These are phyloP conservation scores for Terana coerulea DNA, from an alignment of 768 basidiomycete species.

Conservation along the genomic window DNA sequence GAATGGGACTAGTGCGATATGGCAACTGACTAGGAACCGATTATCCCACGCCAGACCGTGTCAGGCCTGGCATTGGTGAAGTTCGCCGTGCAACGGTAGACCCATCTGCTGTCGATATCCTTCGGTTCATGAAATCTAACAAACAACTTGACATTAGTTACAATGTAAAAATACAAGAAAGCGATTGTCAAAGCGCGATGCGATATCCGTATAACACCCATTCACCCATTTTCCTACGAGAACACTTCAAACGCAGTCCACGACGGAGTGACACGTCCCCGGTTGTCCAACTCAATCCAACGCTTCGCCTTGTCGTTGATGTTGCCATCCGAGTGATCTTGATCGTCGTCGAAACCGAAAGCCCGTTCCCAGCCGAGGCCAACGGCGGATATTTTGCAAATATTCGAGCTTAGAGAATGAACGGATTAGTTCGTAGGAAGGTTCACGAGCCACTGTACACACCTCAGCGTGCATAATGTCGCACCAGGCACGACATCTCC, in stretches of 20 bases:
- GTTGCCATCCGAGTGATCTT: slow-evolving; percentile 33
- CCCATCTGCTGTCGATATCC: no score
- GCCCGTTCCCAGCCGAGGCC: slow-evolving; percentile 63
- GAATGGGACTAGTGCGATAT: no score
- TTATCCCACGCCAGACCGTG: no score
- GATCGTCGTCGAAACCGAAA: slow-evolving; percentile 47
- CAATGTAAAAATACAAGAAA: no score
- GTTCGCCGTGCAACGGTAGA: no score
- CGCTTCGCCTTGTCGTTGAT: slow-evolving; percentile 42
- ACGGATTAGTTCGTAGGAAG: neutral
- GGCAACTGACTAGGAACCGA: no score
- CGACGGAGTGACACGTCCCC: slow-evolving; percentile 48
- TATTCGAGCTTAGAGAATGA: slow-evolving; percentile 51
- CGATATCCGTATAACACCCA: neutral
- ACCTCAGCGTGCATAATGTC: slow-evolving; percentile 59
- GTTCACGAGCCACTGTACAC: slow-evolving; percentile 15
- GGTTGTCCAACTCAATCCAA: slow-evolving; percentile 68
- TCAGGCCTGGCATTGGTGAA: no score
- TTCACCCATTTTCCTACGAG: neutral
- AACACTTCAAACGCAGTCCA: slow-evolving; percentile 61
- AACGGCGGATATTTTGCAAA: slow-evolving; percentile 56
- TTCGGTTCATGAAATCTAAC: no score
- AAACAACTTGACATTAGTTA: no score
- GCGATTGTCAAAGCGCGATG: no score
- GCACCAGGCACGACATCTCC: slow-evolving; percentile 46